Percentiles rank a stretch among this genome's conserved stretches.
Conservation (phyloP, 306 rosid species). For the Quercus alba region DNA sequence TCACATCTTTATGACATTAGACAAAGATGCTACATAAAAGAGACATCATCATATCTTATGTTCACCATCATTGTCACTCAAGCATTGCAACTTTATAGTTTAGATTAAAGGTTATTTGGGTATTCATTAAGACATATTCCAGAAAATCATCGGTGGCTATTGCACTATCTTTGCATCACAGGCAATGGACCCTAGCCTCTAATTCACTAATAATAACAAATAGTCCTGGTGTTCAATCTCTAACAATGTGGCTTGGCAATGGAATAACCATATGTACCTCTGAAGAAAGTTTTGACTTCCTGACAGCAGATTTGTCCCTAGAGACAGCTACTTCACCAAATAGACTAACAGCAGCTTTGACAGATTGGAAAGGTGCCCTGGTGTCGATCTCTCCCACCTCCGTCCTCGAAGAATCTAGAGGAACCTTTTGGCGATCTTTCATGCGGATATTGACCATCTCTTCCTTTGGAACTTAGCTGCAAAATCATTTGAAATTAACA, state of each 20-base stretch:
- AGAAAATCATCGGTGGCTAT: not conserved
- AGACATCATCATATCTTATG: not conserved
- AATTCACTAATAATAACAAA: not conserved
- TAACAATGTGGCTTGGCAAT: not conserved
- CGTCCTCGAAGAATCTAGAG: conserved; percentile 49
- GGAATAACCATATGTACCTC: conserved; percentile 40
- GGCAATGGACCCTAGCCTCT: no score
- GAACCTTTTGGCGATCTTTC: conserved; percentile 29
- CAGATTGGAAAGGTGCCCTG: conserved; percentile 97
- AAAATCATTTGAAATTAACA: conserved; percentile 15
- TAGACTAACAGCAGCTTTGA: conserved; percentile 82
- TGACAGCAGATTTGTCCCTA: conserved; percentile 38
- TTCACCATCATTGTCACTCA: not conserved
- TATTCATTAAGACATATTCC: not conserved
- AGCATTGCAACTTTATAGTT: no score
- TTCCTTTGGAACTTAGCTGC: conserved; percentile 17
- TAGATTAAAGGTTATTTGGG: not conserved
- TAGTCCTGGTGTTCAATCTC: not conserved
- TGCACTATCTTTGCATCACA: no score
- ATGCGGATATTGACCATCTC: conserved; percentile 35
- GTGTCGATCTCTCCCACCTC: conserved; percentile 94
- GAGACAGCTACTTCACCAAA: conserved; percentile 78
- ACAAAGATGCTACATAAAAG: not conserved
- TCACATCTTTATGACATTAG: not conserved
- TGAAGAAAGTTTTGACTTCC: conserved; percentile 40